phyloP scores from a whole-genome alignment of 352 stramenopile species.

The Phytophthora niederhauseri region DNA sequence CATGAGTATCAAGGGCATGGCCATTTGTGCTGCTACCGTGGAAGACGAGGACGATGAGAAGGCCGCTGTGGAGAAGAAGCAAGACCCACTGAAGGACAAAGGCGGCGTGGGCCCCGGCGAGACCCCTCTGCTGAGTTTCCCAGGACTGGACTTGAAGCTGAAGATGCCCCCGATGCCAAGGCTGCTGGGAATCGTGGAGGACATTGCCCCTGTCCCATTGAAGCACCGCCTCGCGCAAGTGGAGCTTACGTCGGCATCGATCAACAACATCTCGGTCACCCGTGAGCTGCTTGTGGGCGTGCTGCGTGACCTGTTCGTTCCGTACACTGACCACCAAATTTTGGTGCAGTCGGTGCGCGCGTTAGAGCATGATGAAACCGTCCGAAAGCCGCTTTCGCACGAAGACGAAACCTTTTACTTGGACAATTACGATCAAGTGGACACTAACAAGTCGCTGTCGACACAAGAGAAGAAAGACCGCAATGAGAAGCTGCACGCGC shows the following conservation, averaged over 20 bases:
- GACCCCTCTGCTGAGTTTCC: conserved; percentile 44
- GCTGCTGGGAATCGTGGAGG: conserved; percentile 62
- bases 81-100: conserved; percentile 33
- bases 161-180: conserved; percentile 62
- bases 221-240: conserved; percentile 46
- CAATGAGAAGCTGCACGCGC: conserved; percentile 40
- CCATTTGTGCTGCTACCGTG: conserved; percentile 47
- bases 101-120: conserved; percentile 30
- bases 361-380: conserved; percentile 48
- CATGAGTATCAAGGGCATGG: conserved; percentile 55
- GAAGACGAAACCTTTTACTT: conserved; percentile 65
- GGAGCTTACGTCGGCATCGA: conserved; percentile 43
- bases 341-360: conserved; percentile 58
- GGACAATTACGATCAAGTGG: conserved; percentile 50
- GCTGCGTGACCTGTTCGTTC: conserved; percentile 60
- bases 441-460: conserved; percentile 50
- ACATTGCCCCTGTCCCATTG: conserved; percentile 56
- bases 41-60: conserved; percentile 23
- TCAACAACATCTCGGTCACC: conserved; percentile 49
- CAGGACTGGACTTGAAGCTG: conserved; percentile 49
- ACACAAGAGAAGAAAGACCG: conserved; percentile 46
- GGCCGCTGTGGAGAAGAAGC: conserved; percentile 26
- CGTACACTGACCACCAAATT: conserved; percentile 58
- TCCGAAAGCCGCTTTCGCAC: conserved; percentile 40
- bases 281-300: conserved; percentile 53